Conservation (phyloP, 306 rosid genomes). For the Boehmeria nivea region DNA sequence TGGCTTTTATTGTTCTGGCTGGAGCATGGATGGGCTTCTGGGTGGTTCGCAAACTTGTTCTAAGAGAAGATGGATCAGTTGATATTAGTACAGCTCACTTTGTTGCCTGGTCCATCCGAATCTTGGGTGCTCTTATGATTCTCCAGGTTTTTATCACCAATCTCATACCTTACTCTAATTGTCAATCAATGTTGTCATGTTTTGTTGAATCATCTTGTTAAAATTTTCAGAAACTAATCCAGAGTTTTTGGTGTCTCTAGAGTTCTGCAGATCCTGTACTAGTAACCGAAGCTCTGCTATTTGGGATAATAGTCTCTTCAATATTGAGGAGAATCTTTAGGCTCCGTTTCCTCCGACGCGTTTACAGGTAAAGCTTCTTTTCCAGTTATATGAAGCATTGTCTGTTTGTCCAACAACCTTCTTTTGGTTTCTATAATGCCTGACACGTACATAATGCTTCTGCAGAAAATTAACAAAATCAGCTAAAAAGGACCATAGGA, state of each 20-base stretch:
- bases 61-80: conserved; percentile 80
- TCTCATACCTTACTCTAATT: neutral
- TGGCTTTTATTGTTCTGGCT: conserved; percentile 61
- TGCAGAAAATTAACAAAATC: conserved; percentile 63
- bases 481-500: conserved; percentile 45
- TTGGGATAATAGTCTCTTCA: conserved; percentile 41
- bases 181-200: too few relatives aligned
- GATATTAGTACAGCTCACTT: conserved; percentile 64
- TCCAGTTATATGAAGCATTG: neutral
- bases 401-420: neutral
- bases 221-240: conserved; percentile 18
- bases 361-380: conserved; percentile 44
- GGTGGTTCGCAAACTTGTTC: conserved; percentile 71
- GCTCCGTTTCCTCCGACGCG: conserved; percentile 51
- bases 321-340: conserved; percentile 42
- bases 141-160: conserved; percentile 52
- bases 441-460: conserved; percentile 17
- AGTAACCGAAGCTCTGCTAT: conserved; percentile 51
- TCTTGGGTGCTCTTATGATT: conserved; percentile 55
- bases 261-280: conserved; percentile 72
- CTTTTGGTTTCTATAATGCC: conserved; percentile 4
- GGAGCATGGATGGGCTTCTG: conserved; percentile 99
- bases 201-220: conserved; percentile 1
- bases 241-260: conserved; percentile 39
- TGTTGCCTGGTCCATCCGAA: conserved; percentile 76